Evolutionary conservation across 2,329 filamentous ascomycete species (phyloP), one percentile per base, ranked within the genome.

Genomic region (Epichloe bromicola): DNA sequence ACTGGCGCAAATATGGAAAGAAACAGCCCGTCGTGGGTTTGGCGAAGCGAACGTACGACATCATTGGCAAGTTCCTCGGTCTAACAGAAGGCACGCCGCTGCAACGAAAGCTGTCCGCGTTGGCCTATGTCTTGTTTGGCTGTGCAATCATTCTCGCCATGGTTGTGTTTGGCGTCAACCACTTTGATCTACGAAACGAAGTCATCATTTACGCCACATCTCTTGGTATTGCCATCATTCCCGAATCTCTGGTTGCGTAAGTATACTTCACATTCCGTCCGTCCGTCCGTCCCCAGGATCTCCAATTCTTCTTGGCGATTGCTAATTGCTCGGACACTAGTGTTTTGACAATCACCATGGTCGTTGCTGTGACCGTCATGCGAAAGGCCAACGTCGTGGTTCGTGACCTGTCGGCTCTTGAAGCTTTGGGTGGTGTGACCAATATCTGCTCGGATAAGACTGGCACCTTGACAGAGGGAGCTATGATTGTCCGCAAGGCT

Each of bases 361-460:
- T 81, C 23, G 78, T 81, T 36, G 80, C 79, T 14, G 78, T 79
- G 10, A 82, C 78, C 45, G 75, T 78, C 39, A 83, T 83, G 80
- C 73, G 78, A 53, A 78, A 80, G 61, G 71, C 78, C 37, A 78
- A 83, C 54, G 80, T 84, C 41, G 78, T 84, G 49, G 78, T 83
- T 30, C 74, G 80, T 56, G 82, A 85, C 59, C 70, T 86, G 42
- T 79, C 80, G 3, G 80, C 81, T 0, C 73, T 86, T 0, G 83
- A 87, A 59, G 81, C 82, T 12, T 73, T 87, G 2, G 83, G 83
- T 12, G 82, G 80, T 42, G 82, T 86, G 23, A 86, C 82, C 51
- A 81, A 85, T 60, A 84, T 86, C 59, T 86, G 83, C 65, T 85
- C 82, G 23, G 83, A 86, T 67, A 86, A 86, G 66, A 86, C 83